phyloP scores from a whole-genome alignment of 805 yeast species.

The Metschnikowia lunata region DNA sequence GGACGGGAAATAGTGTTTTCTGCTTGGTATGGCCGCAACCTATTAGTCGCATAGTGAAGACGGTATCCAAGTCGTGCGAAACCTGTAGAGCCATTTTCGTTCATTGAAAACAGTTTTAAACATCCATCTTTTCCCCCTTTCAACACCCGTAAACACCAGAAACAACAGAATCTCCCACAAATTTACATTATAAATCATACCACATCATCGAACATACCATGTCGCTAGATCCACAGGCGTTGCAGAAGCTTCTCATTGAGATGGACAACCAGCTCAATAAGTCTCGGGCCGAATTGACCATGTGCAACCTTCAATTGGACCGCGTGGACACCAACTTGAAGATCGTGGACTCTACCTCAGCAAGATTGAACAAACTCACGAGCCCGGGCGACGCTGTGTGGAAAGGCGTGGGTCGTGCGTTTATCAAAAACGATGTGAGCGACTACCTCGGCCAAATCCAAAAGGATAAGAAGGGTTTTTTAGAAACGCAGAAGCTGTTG shows the following conservation, averaged over 20 bases:
- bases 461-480: slow-evolving; percentile 48
- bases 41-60: too few species aligned
- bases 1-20: too few species aligned
- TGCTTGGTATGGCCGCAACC: too few species aligned
- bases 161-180: too few species aligned
- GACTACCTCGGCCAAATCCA: slow-evolving; percentile 47
- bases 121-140: too few species aligned
- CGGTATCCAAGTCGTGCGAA: too few species aligned
- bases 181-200: too few species aligned
- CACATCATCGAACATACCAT: slow-evolving; percentile 14
- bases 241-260: slow-evolving; percentile 55
- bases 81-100: too few species aligned
- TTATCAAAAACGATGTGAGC: slow-evolving; percentile 43
- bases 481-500: slow-evolving; percentile 58
- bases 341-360: slow-evolving; percentile 52
- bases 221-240: slow-evolving; percentile 45
- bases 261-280: slow-evolving; percentile 61
- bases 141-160: too few species aligned
- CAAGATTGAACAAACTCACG: slow-evolving; percentile 46
- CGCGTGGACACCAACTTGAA: slow-evolving; percentile 46
- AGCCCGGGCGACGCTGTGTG: slow-evolving; percentile 52
- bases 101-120: too few species aligned
- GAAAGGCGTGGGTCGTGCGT: slow-evolving; percentile 83
- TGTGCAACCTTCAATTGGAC: slow-evolving; percentile 50
- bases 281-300: slow-evolving; percentile 54